Evolutionary conservation across 208 protist species (phyloP), one percentile per base, ranked within the genome.

Genomic region (Vickermania ingenoplastis): DNA sequence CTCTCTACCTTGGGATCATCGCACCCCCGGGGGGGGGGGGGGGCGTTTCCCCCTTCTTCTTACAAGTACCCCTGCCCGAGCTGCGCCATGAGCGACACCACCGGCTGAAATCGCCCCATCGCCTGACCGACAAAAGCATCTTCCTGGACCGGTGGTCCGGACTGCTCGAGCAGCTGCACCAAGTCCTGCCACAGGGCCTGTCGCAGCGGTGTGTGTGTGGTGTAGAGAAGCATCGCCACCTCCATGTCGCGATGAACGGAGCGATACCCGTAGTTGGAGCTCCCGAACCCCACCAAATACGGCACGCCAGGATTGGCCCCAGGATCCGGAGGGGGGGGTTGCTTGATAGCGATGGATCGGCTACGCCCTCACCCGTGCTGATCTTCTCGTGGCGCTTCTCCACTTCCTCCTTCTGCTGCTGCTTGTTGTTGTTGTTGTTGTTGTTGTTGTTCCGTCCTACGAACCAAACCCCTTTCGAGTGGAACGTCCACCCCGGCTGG

Each of bases 261-360:
- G 51, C 89, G 89, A 61, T 85, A 78, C 5, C 89, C 86, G 50
- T 91, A 91, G 74, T 95, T 95, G 51, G 82, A 91, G 72, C 85
- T 92, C 58, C 89, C 86, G 69, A 91, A 85, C 2, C 82, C 71
- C 7, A 87, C 81, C n/a, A 89, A 60, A 59, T 85, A 85, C 27
- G 79, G 81, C n/a, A 69, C 53, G 14, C 41, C 28, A 3, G 69
- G 22, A 41, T 23, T 17, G n/a, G 2, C 52, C 17, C 29, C 28
- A 17, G 28, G 4, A 1, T n/a, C n/a, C n/a, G n/a, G n/a, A n/a
- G n/a, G n/a, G n/a, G n/a, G n/a, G n/a, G n/a, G n/a, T n/a, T n/a
- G n/a, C n/a, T n/a, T n/a, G n/a, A n/a, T n/a, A n/a, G n/a, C n/a
- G n/a, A n/a, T n/a, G n/a, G n/a, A n/a, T 52, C 29, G 3, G 61